Evolutionary conservation across 352 stramenopile genomes (phyloP), one percentile per base, ranked within the genome.

Genomic region (Pythium phragmitis): DNA sequence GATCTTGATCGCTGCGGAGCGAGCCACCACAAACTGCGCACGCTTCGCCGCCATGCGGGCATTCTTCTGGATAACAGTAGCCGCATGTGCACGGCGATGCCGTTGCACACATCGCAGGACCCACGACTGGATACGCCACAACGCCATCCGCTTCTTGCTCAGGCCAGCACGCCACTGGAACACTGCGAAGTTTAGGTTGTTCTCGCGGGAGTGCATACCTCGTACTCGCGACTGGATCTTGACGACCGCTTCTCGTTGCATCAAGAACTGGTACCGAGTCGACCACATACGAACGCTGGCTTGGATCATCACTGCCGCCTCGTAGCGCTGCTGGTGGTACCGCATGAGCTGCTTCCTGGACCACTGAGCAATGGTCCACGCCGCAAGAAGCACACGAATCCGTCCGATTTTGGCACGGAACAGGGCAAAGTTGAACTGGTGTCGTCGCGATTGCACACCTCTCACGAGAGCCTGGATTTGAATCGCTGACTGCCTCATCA

Each of bases 121-220:
- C 63, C 63, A 69, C 12, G 39, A 14, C 36, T 69, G 63, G 16
- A 69, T 64, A 30, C 37, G 19, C 63, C 63, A 69, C 47, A 52
- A 17, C 11, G 63, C 63, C 4, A 70, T 43, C 12, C 50, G 56
- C 21, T 41, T 55, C 63, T 60, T 48, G 26, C 54, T 64, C 2
- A 30, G 1, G 19, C 12, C 41, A 5, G 63, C 55, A 6, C 63
- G 55, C 54, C 43, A 49, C 56, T 64, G 64, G 50, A 69, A 69
- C 41, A 47, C 48, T 16, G 7, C 45, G 26, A 69, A 69, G 49
- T 69, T 59, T 1, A 69, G 30, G 11, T 60, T 59, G 0, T 14
- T 17, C 30, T 63, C 39, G 4, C 63, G 63, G 3, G 63, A 69
- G 26, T 43, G 14, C 48, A 55, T 51, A 3, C 63, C 63, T 19